Evolutionary conservation across 2,329 filamentous ascomycete species (phyloP).

Genomic region (Chrysoporthe puriensis): DNA sequence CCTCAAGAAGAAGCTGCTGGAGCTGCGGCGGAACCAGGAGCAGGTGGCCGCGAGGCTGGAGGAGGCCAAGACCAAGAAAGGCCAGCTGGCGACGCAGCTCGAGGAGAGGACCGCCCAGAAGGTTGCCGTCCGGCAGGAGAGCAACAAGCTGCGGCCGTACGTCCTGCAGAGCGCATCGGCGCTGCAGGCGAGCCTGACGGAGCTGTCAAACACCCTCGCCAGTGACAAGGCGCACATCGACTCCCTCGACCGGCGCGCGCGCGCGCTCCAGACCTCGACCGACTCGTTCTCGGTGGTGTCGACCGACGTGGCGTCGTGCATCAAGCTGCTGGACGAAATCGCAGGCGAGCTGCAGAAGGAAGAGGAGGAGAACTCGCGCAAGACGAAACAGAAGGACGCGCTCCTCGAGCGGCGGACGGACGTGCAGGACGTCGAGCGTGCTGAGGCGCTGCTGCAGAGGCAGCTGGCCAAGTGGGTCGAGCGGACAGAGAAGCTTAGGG

Average conservation of each 20-base stretch:
- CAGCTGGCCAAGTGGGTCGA: constrained; percentile 87
- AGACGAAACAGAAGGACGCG: constrained; percentile 81
- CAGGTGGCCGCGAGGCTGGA: constrained; percentile 82
- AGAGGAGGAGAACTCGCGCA: constrained; percentile 84
- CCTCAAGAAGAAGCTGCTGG: constrained; percentile 78
- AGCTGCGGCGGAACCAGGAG: constrained; percentile 81
- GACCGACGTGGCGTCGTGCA: constrained; percentile 84
- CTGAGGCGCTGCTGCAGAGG: constrained; percentile 79
- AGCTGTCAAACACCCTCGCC: constrained; percentile 77
- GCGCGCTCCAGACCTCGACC: constrained; percentile 87
- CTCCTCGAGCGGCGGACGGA: constrained; percentile 87
- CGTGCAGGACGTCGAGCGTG: constrained; percentile 87
- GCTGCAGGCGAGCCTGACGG: constrained; percentile 79
- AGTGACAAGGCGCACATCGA: constrained; percentile 86
- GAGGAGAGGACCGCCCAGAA: constrained; percentile 74
- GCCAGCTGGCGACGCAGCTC: constrained; percentile 70
- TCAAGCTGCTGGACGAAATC: constrained; percentile 88
- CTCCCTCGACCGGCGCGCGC: constrained; percentile 80
- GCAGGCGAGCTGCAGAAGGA: constrained; percentile 83
- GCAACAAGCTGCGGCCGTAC: constrained; percentile 87
- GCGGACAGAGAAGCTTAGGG: constrained; percentile 80
- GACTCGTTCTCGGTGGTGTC: constrained; percentile 87
- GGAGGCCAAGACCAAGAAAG: constrained; percentile 79
- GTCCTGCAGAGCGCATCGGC: constrained; percentile 85
- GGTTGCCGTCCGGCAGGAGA: constrained; percentile 78